Conservation (phyloP, 305 asterid genomes). For the Fraxinus sp. region DNA sequence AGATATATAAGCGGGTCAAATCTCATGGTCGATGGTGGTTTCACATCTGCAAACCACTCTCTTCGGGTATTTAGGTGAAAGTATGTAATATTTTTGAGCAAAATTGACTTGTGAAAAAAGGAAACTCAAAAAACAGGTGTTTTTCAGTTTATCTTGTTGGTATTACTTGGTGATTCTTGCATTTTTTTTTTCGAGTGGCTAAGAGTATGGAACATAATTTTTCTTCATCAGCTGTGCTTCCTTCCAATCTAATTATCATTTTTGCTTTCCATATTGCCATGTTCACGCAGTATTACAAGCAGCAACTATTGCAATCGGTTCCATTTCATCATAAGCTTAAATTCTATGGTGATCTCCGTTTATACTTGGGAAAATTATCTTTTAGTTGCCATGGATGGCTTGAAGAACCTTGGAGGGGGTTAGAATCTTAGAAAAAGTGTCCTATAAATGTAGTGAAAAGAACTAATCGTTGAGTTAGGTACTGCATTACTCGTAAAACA, state of each 20-base stretch:
- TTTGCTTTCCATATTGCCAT: neutral
- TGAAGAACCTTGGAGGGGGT: neutral
- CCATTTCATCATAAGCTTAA: neutral
- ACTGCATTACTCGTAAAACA: neutral
- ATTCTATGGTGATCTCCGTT: neutral
- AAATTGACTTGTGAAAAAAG: neutral
- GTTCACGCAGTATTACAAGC: neutral
- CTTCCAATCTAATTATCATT: neutral
- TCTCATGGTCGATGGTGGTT: conserved; percentile 90
- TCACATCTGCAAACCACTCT: conserved; percentile 59
- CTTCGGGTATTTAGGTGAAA: conserved; percentile 61
- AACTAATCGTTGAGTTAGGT: neutral
- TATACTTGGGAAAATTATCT: neutral
- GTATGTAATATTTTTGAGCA: neutral
- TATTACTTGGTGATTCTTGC: neutral
- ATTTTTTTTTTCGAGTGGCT: neutral
- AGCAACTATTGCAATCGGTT: neutral
- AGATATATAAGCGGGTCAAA: conserved; percentile 77
- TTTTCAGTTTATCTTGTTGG: neutral
- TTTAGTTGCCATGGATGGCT: neutral
- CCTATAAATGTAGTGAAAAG: neutral
- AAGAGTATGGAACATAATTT: neutral
- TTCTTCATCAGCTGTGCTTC: neutral
- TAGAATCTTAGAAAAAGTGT: neutral
- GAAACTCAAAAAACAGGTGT: neutral